Conservation (phyloP, 257 asterid genomes). For the Jasminum sambac region DNA sequence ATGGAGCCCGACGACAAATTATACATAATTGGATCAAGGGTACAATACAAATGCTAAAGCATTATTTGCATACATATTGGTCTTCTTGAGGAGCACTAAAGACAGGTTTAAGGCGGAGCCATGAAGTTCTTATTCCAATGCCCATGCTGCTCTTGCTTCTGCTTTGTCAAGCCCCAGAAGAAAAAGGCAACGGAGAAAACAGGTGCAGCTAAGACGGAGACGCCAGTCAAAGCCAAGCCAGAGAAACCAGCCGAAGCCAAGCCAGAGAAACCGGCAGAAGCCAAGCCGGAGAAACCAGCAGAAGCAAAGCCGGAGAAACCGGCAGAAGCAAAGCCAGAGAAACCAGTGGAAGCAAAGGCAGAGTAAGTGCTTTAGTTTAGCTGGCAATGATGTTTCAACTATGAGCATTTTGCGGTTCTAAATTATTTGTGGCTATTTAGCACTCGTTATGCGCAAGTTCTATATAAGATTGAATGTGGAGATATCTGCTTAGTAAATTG, state of each 20-base stretch:
- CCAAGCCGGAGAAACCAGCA: neutral
- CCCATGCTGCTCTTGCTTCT: slow-evolving; percentile 39
- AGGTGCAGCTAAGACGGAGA: neutral
- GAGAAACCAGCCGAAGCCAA: slow-evolving; percentile 11
- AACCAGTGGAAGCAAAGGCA: neutral
- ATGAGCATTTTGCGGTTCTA: neutral
- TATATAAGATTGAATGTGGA: neutral
- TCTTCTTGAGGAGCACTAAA: slow-evolving; percentile 3
- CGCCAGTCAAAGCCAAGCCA: neutral
- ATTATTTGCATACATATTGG: slow-evolving; percentile 1
- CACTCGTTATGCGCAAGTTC: neutral
- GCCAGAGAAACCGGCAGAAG: slow-evolving; percentile 8
- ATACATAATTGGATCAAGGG: neutral
- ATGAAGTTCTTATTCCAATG: slow-evolving; percentile 38
- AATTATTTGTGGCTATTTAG: neutral
- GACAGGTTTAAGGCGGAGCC: neutral
- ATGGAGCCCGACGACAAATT: slow-evolving; percentile 27
- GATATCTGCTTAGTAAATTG: neutral
- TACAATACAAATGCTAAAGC: slow-evolving; percentile 7
- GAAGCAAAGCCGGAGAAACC: neutral
- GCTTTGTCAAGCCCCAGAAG: slow-evolving; percentile 33
- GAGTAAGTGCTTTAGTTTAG: neutral
- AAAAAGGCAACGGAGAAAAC: slow-evolving; percentile 20
- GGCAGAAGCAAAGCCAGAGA: neutral
- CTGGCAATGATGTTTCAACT: neutral